Evolutionary conservation across 2,329 filamentous ascomycete species (phyloP), one percentile per base, ranked within the genome.

Genomic region (Ustilaginoidea virens): DNA sequence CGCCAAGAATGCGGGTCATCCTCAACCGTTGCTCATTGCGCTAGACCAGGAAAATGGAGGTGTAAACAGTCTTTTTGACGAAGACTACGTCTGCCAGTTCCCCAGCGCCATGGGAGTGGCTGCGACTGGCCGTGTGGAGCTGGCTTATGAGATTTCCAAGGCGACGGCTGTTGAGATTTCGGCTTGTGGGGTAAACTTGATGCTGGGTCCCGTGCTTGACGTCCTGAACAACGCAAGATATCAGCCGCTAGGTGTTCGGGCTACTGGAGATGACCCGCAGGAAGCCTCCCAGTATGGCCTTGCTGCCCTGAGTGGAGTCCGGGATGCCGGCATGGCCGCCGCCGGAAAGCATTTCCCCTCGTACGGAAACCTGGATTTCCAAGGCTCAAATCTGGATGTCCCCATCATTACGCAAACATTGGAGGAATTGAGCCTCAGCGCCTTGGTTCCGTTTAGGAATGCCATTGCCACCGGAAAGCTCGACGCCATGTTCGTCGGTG

Each of bases 41-140:
- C 61, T 96, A 21, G 90, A 96, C 48, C 90, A 98, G 50, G 90
- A 98, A 52, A 96, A 98, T 71, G 90, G 90, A 38, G 86, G 87
- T 3, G 87, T 94, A 51, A 96, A 94, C 58, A 93, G 83, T 55
- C 67, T 96, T 3, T 94, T 92, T 46, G 87, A 96, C 50, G 85
- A 93, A 42, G 82, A 90, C 45, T 90, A 86, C 49, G 87, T 96
- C 41, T 85, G 83, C 39, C 90, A 96, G 49, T 98, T 93, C 42
- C 90, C 90, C 7, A 93, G 86, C 46, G 81, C 87, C 37, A 96
- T 98, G 87, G 87, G 86, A 9, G 68, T 94, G 35, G 85, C 87
- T n/a, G 90, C 90, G 14, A 85, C 86, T 4, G 83, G 86, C 15
- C 86, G 78, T 8, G 76, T 75, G 20, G 74, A 90, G 8, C 61